These are phyloP conservation scores for Colletotrichum sojae DNA, from an alignment of 2,329 filamentous ascomycete species.

Conservation along the genomic window DNA sequence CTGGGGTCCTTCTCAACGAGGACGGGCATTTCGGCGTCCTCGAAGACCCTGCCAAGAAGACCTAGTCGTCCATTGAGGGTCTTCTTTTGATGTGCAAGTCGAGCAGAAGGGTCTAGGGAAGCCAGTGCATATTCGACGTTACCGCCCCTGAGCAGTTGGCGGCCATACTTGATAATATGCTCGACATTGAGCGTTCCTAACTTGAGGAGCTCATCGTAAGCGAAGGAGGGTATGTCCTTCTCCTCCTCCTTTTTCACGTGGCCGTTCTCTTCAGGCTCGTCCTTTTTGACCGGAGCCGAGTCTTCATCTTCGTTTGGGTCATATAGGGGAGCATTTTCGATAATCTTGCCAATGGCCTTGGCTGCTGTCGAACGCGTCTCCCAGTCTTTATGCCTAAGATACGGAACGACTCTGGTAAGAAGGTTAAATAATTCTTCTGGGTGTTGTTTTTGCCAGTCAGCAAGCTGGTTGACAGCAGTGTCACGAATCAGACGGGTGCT, in stretches of 20 bases:
- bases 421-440: conserved; percentile 98
- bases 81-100: conserved; percentile 90
- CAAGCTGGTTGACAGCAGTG: conserved; percentile 95
- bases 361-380: conserved; percentile 94
- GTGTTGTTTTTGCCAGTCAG: conserved; percentile 97
- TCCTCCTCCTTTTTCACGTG: conserved; percentile 74
- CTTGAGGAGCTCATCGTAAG: conserved; percentile 75
- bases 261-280: conserved; percentile 58
- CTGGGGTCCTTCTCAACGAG: conserved; percentile 65
- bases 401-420: conserved; percentile 93
- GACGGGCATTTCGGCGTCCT: conserved; percentile 81
- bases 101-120: conserved; percentile 83
- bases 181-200: conserved; percentile 84
- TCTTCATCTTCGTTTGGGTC: conserved; percentile 88
- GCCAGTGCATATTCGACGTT: conserved; percentile 89
- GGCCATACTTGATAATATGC: conserved; percentile 85
- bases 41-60: conserved; percentile 85
- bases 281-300: conserved; percentile 58
- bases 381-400: conserved; percentile 95
- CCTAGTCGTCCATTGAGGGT: conserved; percentile 86
- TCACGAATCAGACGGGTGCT: conserved; percentile 97
- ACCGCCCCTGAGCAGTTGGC: conserved; percentile 86
- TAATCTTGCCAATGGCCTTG: conserved; percentile 94
- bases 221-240: conserved; percentile 58
- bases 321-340: conserved; percentile 88